Percentiles rank a stretch among this genome's conserved stretches.
Conservation (phyloP, 2,329 filamentous ascomycete genomes). For the Mariannaea elegans region DNA sequence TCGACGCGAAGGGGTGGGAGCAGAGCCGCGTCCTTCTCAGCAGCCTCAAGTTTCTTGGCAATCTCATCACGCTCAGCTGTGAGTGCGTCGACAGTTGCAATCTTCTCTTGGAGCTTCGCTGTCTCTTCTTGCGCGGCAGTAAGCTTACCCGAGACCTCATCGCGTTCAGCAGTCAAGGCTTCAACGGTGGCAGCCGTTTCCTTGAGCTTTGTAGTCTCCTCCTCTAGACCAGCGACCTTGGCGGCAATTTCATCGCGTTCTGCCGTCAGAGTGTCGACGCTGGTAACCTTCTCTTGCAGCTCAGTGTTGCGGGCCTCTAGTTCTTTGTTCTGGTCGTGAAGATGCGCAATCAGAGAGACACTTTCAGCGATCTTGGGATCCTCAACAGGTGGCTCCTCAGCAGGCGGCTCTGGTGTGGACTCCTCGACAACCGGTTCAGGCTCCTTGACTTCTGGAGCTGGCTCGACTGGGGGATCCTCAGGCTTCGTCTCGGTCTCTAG, state of each 20-base stretch:
- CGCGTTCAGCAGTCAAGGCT: slow-evolving; percentile 9
- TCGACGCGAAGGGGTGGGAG: slow-evolving; percentile 32
- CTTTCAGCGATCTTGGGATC: slow-evolving; percentile 15
- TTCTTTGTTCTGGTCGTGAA: slow-evolving; percentile 25
- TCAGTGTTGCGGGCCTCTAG: slow-evolving; percentile 23
- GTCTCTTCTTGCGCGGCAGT: slow-evolving; percentile 19
- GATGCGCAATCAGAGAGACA: slow-evolving; percentile 13
- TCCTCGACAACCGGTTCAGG: slow-evolving; percentile 14
- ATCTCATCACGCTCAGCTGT: slow-evolving; percentile 34
- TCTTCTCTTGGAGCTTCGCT: slow-evolving; percentile 28
- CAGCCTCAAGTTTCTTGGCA: slow-evolving; percentile 34
- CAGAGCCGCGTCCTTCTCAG: slow-evolving; percentile 33
- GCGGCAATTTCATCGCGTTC: slow-evolving; percentile 29
- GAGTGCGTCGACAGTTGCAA: slow-evolving; percentile 14
- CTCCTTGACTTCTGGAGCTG: background rate
- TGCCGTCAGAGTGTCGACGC: slow-evolving; percentile 22
- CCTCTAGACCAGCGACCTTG: slow-evolving; percentile 31
- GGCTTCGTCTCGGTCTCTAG: slow-evolving; percentile 27
- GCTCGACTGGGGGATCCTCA: slow-evolving; percentile 13
- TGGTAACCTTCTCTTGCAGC: slow-evolving; percentile 30
- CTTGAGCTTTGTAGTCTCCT: slow-evolving; percentile 19
- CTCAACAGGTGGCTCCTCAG: slow-evolving; percentile 15
- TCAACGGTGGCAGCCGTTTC: slow-evolving; percentile 13
- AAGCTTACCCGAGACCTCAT: slow-evolving; percentile 21
- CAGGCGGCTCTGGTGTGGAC: slow-evolving; percentile 1